These are phyloP conservation scores for Streptanthus diversifolius DNA, from an alignment of 345 rosid genomes.

Conservation along the genomic window DNA sequence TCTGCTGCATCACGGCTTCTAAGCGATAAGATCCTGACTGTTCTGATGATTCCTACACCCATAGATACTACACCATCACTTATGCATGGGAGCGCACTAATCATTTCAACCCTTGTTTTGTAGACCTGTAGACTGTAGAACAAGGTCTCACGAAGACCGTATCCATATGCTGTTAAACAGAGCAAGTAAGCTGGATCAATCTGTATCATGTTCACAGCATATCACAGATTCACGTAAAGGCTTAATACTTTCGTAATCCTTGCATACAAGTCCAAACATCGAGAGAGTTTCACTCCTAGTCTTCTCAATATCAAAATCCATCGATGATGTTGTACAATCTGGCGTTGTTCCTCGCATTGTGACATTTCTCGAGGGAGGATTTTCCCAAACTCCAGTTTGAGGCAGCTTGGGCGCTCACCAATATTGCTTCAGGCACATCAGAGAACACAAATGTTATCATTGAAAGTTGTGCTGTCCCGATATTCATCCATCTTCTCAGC, in stretches of 20 bases:
- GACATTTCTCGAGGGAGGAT: too few species aligned
- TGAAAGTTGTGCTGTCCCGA: conserved; percentile 69
- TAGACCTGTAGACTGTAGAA: conserved; percentile 89
- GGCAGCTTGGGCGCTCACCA: too few species aligned
- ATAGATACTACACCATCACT: conserved; percentile 84
- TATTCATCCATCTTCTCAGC: conserved; percentile 57
- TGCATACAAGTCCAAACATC: conserved; percentile 85
- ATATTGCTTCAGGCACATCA: conserved; percentile 78
- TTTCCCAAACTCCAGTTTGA: too few species aligned
- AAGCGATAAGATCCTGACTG: conserved; percentile 54
- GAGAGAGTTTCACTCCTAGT: too few species aligned
- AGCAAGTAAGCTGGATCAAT: conserved; percentile 52
- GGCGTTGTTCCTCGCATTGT: too few species aligned
- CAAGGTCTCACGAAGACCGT: conserved; percentile 91
- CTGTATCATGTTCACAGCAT: conserved; percentile 85
- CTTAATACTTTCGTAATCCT: conserved; percentile 47
- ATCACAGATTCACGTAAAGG: conserved; percentile 76
- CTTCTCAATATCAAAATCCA: too few species aligned
- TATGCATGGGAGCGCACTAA: conserved; percentile 67
- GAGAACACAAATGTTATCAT: conserved; percentile 67
- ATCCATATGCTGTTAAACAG: conserved; percentile 55
- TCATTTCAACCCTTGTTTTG: conserved; percentile 69
- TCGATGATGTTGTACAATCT: too few species aligned
- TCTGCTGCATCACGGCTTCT: conserved; percentile 62
- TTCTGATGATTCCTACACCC: conserved; percentile 87